phyloP scores from a whole-genome alignment of 2,329 filamentous ascomycete genomes.

The Hymenoscyphus infarciens region DNA sequence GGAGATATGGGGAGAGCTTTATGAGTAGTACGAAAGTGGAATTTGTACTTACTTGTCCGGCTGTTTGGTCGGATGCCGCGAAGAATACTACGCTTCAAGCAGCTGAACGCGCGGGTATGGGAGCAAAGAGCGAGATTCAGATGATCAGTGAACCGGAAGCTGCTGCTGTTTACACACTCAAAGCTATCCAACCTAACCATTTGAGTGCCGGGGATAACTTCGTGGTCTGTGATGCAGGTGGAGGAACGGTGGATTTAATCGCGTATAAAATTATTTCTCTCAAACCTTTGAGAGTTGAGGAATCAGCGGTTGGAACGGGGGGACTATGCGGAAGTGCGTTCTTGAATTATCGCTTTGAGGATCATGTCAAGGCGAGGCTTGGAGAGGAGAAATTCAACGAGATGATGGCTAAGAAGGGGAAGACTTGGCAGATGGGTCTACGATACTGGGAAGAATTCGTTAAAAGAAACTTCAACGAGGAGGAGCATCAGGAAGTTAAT shows the following conservation, averaged over 20 bases:
- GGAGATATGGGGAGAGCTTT: constrained; percentile 73
- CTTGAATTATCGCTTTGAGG: constrained; percentile 76
- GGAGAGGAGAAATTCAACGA: constrained; percentile 65
- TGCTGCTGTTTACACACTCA: constrained; percentile 74
- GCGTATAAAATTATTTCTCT: constrained; percentile 77
- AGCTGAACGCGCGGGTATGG: constrained; percentile 76
- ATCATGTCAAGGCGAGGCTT: constrained; percentile 66
- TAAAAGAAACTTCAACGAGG: constrained; percentile 78
- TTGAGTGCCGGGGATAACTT: constrained; percentile 63
- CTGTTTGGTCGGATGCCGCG: constrained; percentile 82
- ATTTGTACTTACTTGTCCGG: constrained; percentile 77
- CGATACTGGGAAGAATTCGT: constrained; percentile 82
- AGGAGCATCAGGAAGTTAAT: constrained; percentile 73
- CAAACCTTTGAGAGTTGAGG: constrained; percentile 68
- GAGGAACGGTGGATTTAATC: constrained; percentile 69
- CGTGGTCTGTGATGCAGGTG: constrained; percentile 54
- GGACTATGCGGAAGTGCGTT: constrained; percentile 76
- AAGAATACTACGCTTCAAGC: constrained; percentile 79
- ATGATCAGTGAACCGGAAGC: constrained; percentile 81
- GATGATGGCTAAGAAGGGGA: constrained; percentile 74
- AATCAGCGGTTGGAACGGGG: constrained; percentile 75
- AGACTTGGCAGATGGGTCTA: constrained; percentile 76
- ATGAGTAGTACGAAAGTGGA: constrained; percentile 73
- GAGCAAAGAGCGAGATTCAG: constrained; percentile 64
- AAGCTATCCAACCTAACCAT: constrained; percentile 73